phyloP scores from a whole-genome alignment of 1,284 basidiomycete genomes.

The Takashimella koratensis region DNA sequence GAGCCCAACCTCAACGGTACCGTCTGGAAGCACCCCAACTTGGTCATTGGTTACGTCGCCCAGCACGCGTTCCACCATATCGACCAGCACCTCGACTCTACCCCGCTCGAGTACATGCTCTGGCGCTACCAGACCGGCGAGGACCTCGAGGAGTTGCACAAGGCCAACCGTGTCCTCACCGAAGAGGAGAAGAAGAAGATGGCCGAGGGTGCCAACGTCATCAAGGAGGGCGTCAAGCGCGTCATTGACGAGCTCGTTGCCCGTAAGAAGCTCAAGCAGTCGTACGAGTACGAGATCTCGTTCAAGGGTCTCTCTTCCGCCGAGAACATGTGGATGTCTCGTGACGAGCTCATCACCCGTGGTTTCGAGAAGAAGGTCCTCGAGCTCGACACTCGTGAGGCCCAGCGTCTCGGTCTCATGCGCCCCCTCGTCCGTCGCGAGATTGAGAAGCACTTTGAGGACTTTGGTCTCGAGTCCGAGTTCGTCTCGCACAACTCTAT shows the following conservation, averaged over 20 bases:
- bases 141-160: constrained; percentile 92
- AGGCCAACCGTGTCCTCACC: constrained; percentile 80
- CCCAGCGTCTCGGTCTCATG: constrained; percentile 91
- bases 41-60: constrained; percentile 97
- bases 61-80: constrained; percentile 99
- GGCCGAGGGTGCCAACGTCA: constrained; percentile 84
- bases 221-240: constrained; percentile 92
- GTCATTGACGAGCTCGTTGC: constrained; percentile 84
- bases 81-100: constrained; percentile 96
- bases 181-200: constrained; percentile 92
- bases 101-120: constrained; percentile 96
- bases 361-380: constrained; percentile 99
- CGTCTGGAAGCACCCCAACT: constrained; percentile 98
- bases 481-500: constrained; percentile 88
- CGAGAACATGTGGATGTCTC: constrained; percentile 93
- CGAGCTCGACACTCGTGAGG: constrained; percentile 95
- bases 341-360: constrained; percentile 94
- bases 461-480: constrained; percentile 85
- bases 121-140: constrained; percentile 99
- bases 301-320: constrained; percentile 89
- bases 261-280: constrained; percentile 98
- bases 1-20: constrained; percentile 95
- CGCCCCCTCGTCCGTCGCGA: constrained; percentile 95
- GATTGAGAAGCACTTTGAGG: constrained; percentile 96
- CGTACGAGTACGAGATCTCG: constrained; percentile 94